Evolutionary conservation across 805 yeast species (phyloP).

Genomic region (Starmerella cellae): DNA sequence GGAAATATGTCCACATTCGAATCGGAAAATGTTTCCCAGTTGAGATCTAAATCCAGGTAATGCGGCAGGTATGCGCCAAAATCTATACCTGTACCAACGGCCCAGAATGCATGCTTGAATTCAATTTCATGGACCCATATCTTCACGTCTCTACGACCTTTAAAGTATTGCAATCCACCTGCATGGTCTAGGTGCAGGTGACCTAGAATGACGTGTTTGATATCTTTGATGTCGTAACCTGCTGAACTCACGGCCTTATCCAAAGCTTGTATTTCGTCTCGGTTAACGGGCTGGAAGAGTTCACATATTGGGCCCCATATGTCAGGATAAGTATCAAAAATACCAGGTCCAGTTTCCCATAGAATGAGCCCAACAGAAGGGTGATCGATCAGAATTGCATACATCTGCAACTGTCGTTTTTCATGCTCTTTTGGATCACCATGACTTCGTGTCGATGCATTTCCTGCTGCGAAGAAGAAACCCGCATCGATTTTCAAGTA

Average conservation of each 20-base stretch:
- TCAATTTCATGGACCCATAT: neutral
- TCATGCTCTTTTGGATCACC: neutral
- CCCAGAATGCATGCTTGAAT: neutral
- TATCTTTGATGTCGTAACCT: neutral
- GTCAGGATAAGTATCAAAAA: neutral
- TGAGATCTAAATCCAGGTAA: neutral
- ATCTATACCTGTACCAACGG: neutral
- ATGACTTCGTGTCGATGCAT: neutral
- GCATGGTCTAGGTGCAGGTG: neutral
- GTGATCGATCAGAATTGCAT: neutral
- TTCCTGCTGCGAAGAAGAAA: neutral
- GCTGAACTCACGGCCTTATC: neutral
- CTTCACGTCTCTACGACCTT: neutral
- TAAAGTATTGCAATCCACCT: neutral
- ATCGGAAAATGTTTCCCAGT: neutral
- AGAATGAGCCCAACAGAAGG: neutral
- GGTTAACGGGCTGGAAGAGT: neutral
- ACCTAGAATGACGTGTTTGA: neutral
- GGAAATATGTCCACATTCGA: neutral
- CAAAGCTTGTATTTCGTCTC: neutral
- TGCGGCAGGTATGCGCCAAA: neutral
- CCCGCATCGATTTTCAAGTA: neutral
- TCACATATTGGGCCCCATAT: neutral
- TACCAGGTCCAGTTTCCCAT: neutral
- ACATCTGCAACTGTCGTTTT: neutral